phyloP scores from a whole-genome alignment of 2,329 filamentous ascomycete genomes.

The Nemania abortiva region DNA sequence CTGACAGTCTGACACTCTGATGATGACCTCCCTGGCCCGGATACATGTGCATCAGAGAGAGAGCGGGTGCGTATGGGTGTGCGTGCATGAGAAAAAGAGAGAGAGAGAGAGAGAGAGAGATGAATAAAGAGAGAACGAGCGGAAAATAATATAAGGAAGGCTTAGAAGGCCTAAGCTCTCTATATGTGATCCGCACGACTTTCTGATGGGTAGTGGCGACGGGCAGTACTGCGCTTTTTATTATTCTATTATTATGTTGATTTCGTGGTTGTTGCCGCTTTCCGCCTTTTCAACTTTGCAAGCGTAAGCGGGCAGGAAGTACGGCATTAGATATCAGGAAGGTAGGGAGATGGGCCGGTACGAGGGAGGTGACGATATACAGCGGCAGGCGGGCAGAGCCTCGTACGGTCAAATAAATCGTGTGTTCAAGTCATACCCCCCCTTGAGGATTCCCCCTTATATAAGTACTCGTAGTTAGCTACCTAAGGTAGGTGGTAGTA shows the following conservation, averaged over 20 bases:
- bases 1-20: constrained; percentile 4
- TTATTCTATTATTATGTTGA: background rate
- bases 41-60: constrained; percentile 1
- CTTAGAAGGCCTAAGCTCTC: background rate
- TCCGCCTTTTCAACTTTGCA: background rate
- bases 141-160: background rate
- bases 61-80: background rate
- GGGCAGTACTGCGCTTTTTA: background rate
- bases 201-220: background rate
- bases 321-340: background rate
- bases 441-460: too few relatives aligned
- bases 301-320: background rate
- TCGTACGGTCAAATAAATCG: constrained; percentile 23
- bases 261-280: background rate
- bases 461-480: too few relatives aligned
- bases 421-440: constrained; percentile 10
- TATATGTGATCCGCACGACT: background rate
- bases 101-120: too few relatives aligned
- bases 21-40: background rate
- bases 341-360: too few relatives aligned
- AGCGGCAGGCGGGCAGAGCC: constrained; percentile 20
- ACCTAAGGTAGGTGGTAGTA: too few relatives aligned
- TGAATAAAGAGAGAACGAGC: background rate
- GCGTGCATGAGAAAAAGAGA: background rate
- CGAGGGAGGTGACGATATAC: background rate